Conservation (phyloP, 768 basidiomycete species). For the Leccinum ochraceum region DNA sequence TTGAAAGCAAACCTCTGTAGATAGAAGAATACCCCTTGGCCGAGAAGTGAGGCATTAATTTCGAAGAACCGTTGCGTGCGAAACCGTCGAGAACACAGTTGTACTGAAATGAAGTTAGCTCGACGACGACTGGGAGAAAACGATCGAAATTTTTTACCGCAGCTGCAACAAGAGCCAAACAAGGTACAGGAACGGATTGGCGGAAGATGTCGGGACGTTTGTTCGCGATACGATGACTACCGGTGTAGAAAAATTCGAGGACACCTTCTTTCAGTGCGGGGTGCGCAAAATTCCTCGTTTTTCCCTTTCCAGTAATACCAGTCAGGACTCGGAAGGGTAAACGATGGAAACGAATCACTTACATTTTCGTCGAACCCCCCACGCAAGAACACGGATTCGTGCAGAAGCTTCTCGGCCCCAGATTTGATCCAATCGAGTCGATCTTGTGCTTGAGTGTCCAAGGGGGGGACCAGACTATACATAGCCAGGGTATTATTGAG, state of each 20-base stretch:
- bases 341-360: background rate
- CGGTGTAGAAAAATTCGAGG: no score
- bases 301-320: background rate
- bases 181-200: background rate
- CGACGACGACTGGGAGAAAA: background rate
- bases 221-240: background rate
- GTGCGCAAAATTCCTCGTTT: background rate
- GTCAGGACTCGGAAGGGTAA: background rate
- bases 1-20: background rate
- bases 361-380: background rate
- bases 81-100: background rate
- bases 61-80: background rate
- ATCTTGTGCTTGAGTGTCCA: no score
- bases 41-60: background rate
- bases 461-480: no score
- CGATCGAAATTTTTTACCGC: background rate
- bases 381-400: background rate
- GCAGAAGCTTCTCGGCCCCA: background rate
- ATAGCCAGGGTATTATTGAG: no score
- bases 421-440: background rate
- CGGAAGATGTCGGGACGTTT: background rate
- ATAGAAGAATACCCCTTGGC: background rate
- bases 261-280: no score
- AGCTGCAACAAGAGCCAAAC: background rate
- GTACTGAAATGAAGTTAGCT: background rate